Conservation (phyloP, 148 eudicot genomes). For the Rhododendron williamsianum region DNA sequence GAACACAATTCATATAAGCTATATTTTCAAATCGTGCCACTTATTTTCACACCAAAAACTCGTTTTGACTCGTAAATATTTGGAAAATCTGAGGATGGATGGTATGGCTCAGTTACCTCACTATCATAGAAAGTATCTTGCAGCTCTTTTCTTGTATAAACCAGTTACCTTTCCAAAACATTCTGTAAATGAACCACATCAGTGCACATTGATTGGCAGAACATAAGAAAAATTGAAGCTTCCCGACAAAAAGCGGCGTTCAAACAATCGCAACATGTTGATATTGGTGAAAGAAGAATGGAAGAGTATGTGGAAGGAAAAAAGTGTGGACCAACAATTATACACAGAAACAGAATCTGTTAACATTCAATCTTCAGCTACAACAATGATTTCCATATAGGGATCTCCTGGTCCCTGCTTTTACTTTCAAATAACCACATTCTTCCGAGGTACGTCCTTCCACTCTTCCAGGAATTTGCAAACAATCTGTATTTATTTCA, state of each 20-base stretch:
- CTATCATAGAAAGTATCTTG: conserved; percentile 71
- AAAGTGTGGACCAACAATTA: not conserved
- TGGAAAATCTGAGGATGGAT: not conserved
- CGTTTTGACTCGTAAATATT: not conserved
- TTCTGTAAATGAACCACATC: conserved; percentile 32
- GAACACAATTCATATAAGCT: not conserved
- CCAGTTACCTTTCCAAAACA: conserved; percentile 92
- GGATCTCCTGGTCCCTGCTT: not conserved
- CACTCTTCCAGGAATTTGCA: not conserved
- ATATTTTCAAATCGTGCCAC: not conserved
- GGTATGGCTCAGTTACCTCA: conserved; percentile 45
- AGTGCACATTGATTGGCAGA: conserved; percentile 5
- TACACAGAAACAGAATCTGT: not conserved
- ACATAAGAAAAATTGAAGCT: not conserved
- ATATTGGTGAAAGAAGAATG: not conserved
- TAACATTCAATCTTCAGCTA: not conserved
- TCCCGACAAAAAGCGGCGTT: not conserved
- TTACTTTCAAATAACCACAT: not conserved
- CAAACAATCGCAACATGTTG: not conserved
- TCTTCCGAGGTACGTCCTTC: not conserved
- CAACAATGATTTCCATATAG: not conserved
- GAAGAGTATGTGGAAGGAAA: not conserved
- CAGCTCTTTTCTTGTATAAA: conserved; percentile 96
- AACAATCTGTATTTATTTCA: not conserved
- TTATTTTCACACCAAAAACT: not conserved